Conservation (phyloP, 345 rosid species). For the Eucalyptus cladocalyx region DNA sequence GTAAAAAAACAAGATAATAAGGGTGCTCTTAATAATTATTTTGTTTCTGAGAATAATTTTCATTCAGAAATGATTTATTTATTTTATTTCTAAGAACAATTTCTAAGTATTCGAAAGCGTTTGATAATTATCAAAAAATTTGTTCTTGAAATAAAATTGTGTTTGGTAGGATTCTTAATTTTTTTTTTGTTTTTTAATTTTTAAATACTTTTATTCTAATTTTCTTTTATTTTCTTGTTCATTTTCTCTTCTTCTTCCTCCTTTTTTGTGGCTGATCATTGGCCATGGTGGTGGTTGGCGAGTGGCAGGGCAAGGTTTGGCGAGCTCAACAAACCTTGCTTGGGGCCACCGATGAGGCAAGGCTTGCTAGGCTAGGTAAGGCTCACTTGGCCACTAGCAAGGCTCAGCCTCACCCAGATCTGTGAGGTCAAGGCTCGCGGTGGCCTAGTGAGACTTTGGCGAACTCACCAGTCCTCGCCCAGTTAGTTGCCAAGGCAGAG, state of each 20-base stretch:
- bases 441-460: too few species aligned
- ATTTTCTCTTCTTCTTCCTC: too few species aligned
- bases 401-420: too few species aligned
- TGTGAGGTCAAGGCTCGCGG: fast-evolving
- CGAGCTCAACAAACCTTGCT: fast-evolving
- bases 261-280: fast-evolving
- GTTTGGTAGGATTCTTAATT: fast-evolving
- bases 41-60: too few species aligned
- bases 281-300: too few species aligned
- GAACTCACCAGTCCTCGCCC: fast-evolving
- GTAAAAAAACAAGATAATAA: not conserved
- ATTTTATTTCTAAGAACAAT: fast-evolving
- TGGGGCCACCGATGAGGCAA: fast-evolving
- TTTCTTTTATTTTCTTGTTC: fast-evolving
- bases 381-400: fast-evolving
- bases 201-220: too few species aligned
- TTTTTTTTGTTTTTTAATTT: too few species aligned
- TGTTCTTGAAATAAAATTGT: fast-evolving
- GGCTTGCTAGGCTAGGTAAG: too few species aligned
- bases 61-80: fast-evolving
- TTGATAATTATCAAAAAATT: too few species aligned
- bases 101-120: fast-evolving
- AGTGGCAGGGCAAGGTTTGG: too few species aligned
- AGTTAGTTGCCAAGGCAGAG: too few species aligned
- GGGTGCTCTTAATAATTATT: fast-evolving